Evolutionary conservation across 495 filamentous ascomycete genomes (phyloP).

Genomic region (Evernia prunastri): DNA sequence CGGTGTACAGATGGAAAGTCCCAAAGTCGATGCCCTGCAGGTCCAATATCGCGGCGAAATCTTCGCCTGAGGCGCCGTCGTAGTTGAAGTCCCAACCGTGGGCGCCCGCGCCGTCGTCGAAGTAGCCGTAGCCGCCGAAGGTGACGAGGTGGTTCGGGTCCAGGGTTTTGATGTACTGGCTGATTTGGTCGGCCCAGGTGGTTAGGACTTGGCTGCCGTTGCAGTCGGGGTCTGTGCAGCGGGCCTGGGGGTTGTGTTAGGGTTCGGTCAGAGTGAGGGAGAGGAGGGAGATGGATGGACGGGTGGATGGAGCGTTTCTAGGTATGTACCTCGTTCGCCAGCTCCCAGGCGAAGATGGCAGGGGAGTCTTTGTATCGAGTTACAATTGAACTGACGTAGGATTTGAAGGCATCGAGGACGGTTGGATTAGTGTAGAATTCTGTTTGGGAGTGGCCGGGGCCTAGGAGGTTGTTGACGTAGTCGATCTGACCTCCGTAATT

Average conservation of each 20-base stretch:
- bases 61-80: slow-evolving; percentile 18
- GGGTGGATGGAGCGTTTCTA: not conserved
- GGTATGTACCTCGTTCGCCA: slow-evolving; percentile 46
- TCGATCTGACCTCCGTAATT: slow-evolving; percentile 29
- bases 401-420: slow-evolving; percentile 40
- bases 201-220: slow-evolving; percentile 31
- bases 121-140: slow-evolving; percentile 45
- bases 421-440: slow-evolving; percentile 40
- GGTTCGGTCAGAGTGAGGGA: too few species aligned
- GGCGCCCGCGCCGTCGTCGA: slow-evolving; percentile 8
- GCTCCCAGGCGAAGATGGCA: slow-evolving; percentile 50
- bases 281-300: not conserved
- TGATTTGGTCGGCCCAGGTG: slow-evolving; percentile 42
- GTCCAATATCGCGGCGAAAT: slow-evolving; percentile 16
- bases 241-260: slow-evolving; percentile 22
- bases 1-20: slow-evolving; percentile 58
- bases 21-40: slow-evolving; percentile 56
- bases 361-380: slow-evolving; percentile 44
- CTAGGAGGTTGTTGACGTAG: slow-evolving; percentile 16
- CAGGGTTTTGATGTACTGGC: slow-evolving; percentile 45
- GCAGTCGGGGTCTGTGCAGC: slow-evolving; percentile 34
- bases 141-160: slow-evolving; percentile 47
- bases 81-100: slow-evolving; percentile 16
- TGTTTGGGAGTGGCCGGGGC: slow-evolving; percentile 10
- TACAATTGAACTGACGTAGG: slow-evolving; percentile 45